These are phyloP conservation scores for Carex parvula DNA, from an alignment of 176 grass and related monocot species.

Conservation along the genomic window DNA sequence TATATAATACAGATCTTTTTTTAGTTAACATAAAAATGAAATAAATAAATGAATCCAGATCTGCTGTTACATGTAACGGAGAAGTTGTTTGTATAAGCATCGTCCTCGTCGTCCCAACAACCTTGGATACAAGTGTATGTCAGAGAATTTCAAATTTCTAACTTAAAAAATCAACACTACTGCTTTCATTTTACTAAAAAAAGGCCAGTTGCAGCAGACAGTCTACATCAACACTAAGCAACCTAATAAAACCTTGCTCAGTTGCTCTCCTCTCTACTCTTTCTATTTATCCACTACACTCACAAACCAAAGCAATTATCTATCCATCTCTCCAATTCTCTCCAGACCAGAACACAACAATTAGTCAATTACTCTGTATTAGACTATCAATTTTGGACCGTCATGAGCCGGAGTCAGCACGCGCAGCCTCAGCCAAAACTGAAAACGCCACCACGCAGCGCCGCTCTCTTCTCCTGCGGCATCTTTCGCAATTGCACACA, in stretches of 20 bases:
- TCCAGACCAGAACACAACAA: background rate
- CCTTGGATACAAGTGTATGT: background rate
- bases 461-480: slow-evolving; percentile 21
- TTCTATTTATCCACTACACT: background rate
- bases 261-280: background rate
- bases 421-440: slow-evolving; percentile 1
- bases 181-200: background rate
- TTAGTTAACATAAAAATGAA: background rate
- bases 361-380: background rate
- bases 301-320: background rate
- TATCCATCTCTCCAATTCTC: background rate
- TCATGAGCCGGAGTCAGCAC: slow-evolving; percentile 5
- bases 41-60: background rate
- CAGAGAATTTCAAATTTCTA: slow-evolving; percentile 2
- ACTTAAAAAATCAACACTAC: background rate
- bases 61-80: slow-evolving; percentile 2
- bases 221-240: background rate
- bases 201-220: background rate
- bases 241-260: too few relatives aligned
- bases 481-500: slow-evolving; percentile 26
- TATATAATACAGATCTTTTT: too few relatives aligned
- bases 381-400: too few relatives aligned
- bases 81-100: background rate
- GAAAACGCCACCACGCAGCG: slow-evolving; percentile 2
- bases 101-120: background rate